Percentiles rank a stretch among this genome's conserved stretches.
These are phyloP conservation scores for Mollisiaceae sp. DNA, from an alignment of 2,329 filamentous ascomycete genomes.

Conservation along the genomic window DNA sequence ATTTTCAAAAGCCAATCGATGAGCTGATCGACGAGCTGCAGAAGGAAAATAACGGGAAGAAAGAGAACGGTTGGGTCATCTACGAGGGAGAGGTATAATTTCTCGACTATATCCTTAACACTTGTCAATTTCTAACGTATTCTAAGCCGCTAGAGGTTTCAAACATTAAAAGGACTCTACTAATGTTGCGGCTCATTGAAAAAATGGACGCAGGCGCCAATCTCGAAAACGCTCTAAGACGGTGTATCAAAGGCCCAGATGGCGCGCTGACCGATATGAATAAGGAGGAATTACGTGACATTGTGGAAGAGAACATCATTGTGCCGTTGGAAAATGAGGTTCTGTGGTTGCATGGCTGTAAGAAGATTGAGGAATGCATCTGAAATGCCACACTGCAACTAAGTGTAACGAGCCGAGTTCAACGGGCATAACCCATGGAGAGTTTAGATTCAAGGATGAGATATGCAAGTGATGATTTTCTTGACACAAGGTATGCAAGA, in stretches of 20 bases:
- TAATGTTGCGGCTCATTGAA: not conserved
- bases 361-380: not conserved
- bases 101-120: not conserved
- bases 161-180: not conserved
- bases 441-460: too few species aligned
- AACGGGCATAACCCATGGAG: too few species aligned
- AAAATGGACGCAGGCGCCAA: not conserved
- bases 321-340: not conserved
- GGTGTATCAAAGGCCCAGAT: not conserved
- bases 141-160: not conserved
- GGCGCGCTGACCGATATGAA: not conserved
- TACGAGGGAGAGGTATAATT: not conserved
- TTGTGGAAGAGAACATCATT: not conserved
- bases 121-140: not conserved
- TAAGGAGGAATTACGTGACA: not conserved
- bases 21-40: too few species aligned
- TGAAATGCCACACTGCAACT: not conserved
- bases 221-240: not conserved
- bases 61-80: not conserved
- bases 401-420: not conserved
- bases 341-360: not conserved
- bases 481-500: too few species aligned
- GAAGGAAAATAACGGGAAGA: too few species aligned
- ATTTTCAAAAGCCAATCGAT: not conserved
- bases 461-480: too few species aligned